A percentile compares a stretch with the other conserved stretches of the same genome.
phyloP scores from a whole-genome alignment of 139 green algal species.

The Volvox africanus region DNA sequence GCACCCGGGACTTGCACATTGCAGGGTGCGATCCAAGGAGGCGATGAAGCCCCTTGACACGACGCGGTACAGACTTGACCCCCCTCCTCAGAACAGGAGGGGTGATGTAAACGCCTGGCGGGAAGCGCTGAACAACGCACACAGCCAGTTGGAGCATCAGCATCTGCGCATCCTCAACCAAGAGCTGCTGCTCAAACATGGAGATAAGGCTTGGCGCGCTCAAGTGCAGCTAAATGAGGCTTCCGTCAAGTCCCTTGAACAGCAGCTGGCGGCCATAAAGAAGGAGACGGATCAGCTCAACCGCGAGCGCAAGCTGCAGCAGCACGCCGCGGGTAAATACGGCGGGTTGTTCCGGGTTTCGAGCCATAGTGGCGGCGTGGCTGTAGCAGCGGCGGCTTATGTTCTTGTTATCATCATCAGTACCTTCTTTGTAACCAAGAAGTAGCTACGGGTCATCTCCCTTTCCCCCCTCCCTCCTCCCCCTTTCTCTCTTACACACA shows the following conservation, averaged over 20 bases:
- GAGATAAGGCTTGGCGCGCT: conserved; percentile 74
- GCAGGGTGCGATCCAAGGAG: conserved; percentile 40
- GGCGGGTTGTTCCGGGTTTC: too few species aligned
- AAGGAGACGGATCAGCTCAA: conserved; percentile 75
- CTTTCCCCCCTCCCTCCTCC: background rate
- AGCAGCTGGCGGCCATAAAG: conserved; percentile 41
- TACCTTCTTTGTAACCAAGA: too few species aligned
- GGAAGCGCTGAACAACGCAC: conserved; percentile 77
- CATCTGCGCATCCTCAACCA: conserved; percentile 81
- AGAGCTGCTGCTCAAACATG: conserved; percentile 85
- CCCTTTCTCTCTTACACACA: background rate
- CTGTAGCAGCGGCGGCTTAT: too few species aligned
- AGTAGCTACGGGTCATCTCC: background rate
- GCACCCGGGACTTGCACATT: background rate
- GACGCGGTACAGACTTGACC: conserved; percentile 74
- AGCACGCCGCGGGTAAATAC: conserved; percentile 60
- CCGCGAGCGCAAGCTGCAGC: conserved; percentile 85
- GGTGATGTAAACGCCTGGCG: conserved; percentile 75
- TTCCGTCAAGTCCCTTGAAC: conserved; percentile 52
- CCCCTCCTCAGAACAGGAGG: conserved; percentile 63
- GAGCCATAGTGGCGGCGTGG: background rate
- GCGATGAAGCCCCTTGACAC: conserved; percentile 76
- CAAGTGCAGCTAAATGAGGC: conserved; percentile 63
- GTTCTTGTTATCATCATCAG: too few species aligned
- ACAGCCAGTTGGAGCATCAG: conserved; percentile 87